These are phyloP conservation scores for Amphicarpaea edgeworthii DNA, from an alignment of 306 rosid species.

Conservation along the genomic window DNA sequence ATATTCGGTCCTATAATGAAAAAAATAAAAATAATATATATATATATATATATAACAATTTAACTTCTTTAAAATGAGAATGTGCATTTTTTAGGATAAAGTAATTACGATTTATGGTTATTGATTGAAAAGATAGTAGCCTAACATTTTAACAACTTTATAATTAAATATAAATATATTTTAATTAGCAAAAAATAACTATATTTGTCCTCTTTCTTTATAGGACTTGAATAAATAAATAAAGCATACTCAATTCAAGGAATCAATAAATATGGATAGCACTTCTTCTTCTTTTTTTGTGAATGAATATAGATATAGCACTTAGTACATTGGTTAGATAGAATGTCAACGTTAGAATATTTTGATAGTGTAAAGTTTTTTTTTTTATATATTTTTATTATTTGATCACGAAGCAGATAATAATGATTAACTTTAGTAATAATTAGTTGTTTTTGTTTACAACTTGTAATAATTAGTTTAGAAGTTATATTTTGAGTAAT, in stretches of 20 bases:
- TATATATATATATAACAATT: too few species aligned
- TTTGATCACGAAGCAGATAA: background rate
- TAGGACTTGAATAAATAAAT: background rate
- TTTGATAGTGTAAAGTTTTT: background rate
- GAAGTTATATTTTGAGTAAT: too few species aligned
- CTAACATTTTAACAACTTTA: background rate
- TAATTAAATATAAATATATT: background rate
- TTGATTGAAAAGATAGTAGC: background rate
- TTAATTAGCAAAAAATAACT: background rate
- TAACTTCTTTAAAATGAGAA: background rate
- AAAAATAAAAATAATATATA: too few species aligned
- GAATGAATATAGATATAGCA: background rate
- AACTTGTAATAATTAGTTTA: background rate
- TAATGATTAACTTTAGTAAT: background rate
- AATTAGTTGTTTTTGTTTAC: too few species aligned
- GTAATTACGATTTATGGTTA: background rate
- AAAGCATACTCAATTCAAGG: background rate
- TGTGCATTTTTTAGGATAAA: background rate
- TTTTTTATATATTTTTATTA: background rate
- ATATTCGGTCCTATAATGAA: too few species aligned
- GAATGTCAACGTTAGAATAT: background rate
- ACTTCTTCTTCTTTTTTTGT: too few species aligned
- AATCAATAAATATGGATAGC: background rate
- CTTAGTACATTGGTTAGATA: background rate
- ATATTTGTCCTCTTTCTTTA: background rate